Percentiles rank a stretch among this genome's conserved stretches.
These are phyloP conservation scores for Tilletiopsis washingtonensis DNA, from an alignment of 1,284 basidiomycete genomes.

Conservation along the genomic window DNA sequence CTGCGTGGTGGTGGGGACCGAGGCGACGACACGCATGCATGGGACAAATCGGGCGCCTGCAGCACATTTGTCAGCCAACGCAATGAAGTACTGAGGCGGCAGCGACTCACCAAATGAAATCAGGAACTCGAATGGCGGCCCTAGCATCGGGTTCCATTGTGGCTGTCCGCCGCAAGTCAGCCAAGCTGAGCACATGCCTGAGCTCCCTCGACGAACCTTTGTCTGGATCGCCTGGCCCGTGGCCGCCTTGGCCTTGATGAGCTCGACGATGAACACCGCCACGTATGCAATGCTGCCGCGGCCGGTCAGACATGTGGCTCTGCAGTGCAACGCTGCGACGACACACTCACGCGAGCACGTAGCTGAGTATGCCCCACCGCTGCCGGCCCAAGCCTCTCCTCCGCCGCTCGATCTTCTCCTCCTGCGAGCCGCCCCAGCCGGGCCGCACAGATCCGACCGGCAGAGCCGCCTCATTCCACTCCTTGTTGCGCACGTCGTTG, in stretches of 20 bases:
- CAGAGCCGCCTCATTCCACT: background rate
- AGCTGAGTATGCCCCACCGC: conserved; percentile 60
- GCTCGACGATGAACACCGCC: conserved; percentile 49
- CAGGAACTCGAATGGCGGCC: conserved; percentile 73
- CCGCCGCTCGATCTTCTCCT: conserved; percentile 43
- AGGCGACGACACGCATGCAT: conserved; percentile 63
- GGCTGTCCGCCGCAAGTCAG: conserved; percentile 51
- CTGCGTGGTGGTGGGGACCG: conserved; percentile 51
- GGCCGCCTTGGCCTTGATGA: conserved; percentile 31
- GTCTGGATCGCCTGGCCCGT: conserved; percentile 47
- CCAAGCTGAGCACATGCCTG: background rate
- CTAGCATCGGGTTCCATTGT: conserved; percentile 81
- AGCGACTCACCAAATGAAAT: conserved; percentile 59
- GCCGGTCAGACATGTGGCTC: background rate
- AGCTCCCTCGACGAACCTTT: too few relatives aligned
- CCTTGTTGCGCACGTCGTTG: background rate
- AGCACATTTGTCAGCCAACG: too few relatives aligned
- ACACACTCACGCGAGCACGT: conserved; percentile 48
- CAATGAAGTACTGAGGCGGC: too few relatives aligned
- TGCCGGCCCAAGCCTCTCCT: conserved; percentile 75
- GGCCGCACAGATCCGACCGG: background rate
- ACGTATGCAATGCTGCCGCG: conserved; percentile 55
- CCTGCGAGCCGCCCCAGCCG: conserved; percentile 24
- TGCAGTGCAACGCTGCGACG: background rate
- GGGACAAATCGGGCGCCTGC: conserved; percentile 71